Evolutionary conservation across 148 eudicot species (phyloP).

Genomic region (Vaccinium darrowii): DNA sequence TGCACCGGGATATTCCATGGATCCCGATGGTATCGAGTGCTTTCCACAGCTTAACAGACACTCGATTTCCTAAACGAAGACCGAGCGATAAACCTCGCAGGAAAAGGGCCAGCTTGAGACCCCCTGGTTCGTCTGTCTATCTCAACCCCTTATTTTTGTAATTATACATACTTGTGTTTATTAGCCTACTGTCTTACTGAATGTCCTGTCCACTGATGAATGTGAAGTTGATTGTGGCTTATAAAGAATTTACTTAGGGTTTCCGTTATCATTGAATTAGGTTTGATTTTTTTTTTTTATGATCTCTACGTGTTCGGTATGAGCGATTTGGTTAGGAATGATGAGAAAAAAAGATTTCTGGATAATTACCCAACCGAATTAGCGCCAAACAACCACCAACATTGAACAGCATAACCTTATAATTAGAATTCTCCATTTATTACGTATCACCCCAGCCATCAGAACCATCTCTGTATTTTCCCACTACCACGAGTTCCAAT

Average conservation of each 20-base stretch:
- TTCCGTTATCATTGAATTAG: background rate
- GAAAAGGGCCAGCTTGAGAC: constrained; percentile 57
- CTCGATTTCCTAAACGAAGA: constrained; percentile 74
- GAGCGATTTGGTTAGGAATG: background rate
- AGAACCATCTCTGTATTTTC: too few relatives aligned
- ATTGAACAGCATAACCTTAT: too few relatives aligned
- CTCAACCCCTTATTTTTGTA: too few relatives aligned
- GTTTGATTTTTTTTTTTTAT: background rate
- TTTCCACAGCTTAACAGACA: constrained; percentile 67
- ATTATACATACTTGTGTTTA: background rate
- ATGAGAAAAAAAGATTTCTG: background rate
- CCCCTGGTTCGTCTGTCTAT: background rate
- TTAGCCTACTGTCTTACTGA: background rate
- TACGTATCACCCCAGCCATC: too few relatives aligned
- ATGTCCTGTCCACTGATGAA: background rate
- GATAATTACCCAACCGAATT: too few relatives aligned
- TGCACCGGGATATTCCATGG: constrained; percentile 45
- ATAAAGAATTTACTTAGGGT: too few relatives aligned
- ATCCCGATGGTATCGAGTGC: constrained; percentile 38
- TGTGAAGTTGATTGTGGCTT: background rate
- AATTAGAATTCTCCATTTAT: too few relatives aligned
- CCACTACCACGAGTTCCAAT: too few relatives aligned
- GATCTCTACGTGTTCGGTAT: background rate
- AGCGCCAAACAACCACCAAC: too few relatives aligned
- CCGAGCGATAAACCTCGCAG: constrained; percentile 59